Base-by-base conservation (phyloP, 2,329 filamentous ascomycete species). In the Tympanopsis confertula region DNA sequence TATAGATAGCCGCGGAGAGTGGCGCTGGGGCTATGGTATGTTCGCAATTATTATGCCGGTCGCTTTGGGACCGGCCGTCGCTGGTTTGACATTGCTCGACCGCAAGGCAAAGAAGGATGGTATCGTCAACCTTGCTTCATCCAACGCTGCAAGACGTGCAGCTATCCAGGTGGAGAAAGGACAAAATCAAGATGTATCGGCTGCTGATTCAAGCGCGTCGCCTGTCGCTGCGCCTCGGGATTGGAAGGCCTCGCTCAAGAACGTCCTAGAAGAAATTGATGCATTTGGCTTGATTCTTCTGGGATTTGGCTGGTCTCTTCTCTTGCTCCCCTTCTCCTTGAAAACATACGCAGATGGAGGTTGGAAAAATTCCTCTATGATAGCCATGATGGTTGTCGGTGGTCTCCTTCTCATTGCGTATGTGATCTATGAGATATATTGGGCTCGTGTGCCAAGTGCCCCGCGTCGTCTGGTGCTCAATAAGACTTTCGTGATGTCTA, bases 11-110 rank as follows among this genome's bases (percentile, higher is more conserved):
- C 56, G 66, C n/a, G 58, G 66, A 4, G 71, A 68, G 35, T 84
- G 73, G 71, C 66, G 78, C 39, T 85, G 79, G 81, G 78, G 69
- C 4, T 78, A 78, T 44, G 79, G 78, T 35, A 65, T 72, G 42
- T 83, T 75, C 56, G 63, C 70, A 40, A 78, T 85, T 46, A 68
- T 84, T 43, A 56, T 73, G 7, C 76, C 77, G 2, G 58, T 71
- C 20, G 67, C 78, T 36, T 71, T 71, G 39, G 44, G 69, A 13
- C 78, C 79, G 0, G 62, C 83, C 2, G 64, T 68, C 32, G 45
- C 62, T 17, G 57, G 80, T 13, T 66, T 83, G 50, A 58, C 69
- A 33, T 61, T 64, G 49, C 78, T 82, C 48, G 68, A 78, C 42
- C 60, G 58, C 38, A 80, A 78, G 50, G 81, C 81, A 4, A 61